Evolutionary conservation across 176 grass and related monocot species (phyloP).

Genomic region (Pontederia paniculata): DNA sequence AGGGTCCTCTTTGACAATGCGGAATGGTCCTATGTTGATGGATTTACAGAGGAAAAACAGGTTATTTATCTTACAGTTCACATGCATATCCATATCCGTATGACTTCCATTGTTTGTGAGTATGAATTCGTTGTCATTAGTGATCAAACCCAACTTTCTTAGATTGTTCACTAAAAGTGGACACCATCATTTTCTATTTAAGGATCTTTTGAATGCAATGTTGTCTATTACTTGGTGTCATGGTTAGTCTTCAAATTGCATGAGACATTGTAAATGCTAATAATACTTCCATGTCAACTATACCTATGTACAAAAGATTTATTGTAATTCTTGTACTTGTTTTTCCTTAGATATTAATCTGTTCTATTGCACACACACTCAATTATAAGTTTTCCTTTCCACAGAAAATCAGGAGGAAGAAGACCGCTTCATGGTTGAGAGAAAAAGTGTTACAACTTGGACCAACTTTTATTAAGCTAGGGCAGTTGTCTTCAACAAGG

Average conservation of each 20-base stretch:
- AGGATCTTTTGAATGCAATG: too few species aligned
- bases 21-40: constrained; percentile 71
- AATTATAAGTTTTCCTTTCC: constrained; percentile 1
- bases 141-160: background rate
- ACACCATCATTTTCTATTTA: too few species aligned
- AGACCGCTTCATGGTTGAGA: constrained; percentile 87
- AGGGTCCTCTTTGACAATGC: constrained; percentile 79
- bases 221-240: too few species aligned
- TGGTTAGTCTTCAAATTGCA: too few species aligned
- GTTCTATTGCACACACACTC: background rate
- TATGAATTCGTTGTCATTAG: background rate
- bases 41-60: constrained; percentile 85
- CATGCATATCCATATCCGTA: background rate
- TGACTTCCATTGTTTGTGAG: background rate
- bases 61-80: constrained; percentile 11
- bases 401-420: constrained; percentile 65
- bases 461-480: constrained; percentile 92
- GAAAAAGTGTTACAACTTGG: constrained; percentile 89
- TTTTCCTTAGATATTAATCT: background rate
- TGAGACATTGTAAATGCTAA: too few species aligned
- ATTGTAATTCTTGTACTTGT: constrained; percentile 1
- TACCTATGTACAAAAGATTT: background rate
- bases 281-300: too few species aligned
- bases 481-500: constrained; percentile 89
- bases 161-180: background rate